These are phyloP conservation scores for Mycocentrospora acerina DNA, from an alignment of 2,329 filamentous ascomycete species.

Conservation along the genomic window DNA sequence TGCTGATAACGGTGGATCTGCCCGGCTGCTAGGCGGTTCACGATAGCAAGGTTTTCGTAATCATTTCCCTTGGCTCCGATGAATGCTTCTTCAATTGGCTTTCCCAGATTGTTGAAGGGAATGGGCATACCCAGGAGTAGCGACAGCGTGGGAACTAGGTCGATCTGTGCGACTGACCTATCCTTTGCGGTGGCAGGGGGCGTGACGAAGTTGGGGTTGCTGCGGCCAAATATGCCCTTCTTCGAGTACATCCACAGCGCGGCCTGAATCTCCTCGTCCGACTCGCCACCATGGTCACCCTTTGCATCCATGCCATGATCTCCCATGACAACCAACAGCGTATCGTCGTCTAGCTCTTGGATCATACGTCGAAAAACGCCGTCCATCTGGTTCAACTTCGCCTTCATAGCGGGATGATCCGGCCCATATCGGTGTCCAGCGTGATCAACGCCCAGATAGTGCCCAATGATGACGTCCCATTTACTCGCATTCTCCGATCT, in stretches of 20 bases:
- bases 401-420: constrained; percentile 85
- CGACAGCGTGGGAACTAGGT: constrained; percentile 88
- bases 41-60: constrained; percentile 75
- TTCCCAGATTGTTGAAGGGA: constrained; percentile 92
- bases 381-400: constrained; percentile 92
- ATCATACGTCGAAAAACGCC: constrained; percentile 72
- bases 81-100: constrained; percentile 93
- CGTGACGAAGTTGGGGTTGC: constrained; percentile 58
- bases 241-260: constrained; percentile 99
- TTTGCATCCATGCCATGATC: constrained; percentile 98
- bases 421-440: constrained; percentile 95
- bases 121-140: constrained; percentile 88
- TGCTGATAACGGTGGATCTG: constrained; percentile 88
- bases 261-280: constrained; percentile 91
- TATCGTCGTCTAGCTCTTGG: constrained; percentile 74
- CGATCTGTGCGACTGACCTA: constrained; percentile 79
- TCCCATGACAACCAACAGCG: constrained; percentile 93
- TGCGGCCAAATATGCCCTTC: constrained; percentile 78
- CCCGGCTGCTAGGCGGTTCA: constrained; percentile 75
- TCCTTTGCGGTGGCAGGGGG: constrained; percentile 73
- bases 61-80: constrained; percentile 67
- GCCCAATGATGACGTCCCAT: constrained; percentile 95
- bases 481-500: constrained; percentile 62
- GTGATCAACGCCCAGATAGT: constrained; percentile 94
- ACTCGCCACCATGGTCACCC: constrained; percentile 97